Percentiles rank a stretch among this genome's conserved stretches.
phyloP scores from a whole-genome alignment of 179 eudicot species.

The Silene coronaria region DNA sequence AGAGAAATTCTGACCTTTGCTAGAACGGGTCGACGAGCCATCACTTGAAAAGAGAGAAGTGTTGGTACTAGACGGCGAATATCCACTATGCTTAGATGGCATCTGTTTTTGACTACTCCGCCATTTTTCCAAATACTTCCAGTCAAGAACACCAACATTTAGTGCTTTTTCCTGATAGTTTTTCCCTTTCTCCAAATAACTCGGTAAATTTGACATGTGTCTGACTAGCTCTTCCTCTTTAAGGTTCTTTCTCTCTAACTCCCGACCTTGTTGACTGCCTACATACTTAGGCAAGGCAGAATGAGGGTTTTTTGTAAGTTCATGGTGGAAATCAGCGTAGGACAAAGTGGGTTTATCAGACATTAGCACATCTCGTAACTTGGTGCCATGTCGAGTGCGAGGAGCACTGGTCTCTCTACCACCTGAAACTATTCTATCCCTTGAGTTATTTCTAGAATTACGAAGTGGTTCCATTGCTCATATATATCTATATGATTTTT shows the following conservation, averaged over 20 bases:
- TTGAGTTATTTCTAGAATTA: constrained; percentile 22
- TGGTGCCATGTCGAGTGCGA: constrained; percentile 37
- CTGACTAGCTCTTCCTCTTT: constrained; percentile 70
- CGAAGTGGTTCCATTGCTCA: constrained; percentile 26
- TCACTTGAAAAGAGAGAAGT: constrained; percentile 54
- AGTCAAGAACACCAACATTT: constrained; percentile 82
- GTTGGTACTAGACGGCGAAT: constrained; percentile 52
- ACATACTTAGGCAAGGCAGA: constrained; percentile 28
- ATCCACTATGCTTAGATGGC: constrained; percentile 27
- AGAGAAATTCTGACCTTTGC: constrained; percentile 45
- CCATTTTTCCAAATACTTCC: constrained; percentile 76
- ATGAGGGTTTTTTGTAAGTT: constrained; percentile 32
- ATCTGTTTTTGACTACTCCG: constrained; percentile 33
- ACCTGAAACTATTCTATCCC: constrained; percentile 22
- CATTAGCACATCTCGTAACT: constrained; percentile 49
- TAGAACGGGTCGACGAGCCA: constrained; percentile 47
- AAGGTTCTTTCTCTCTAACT: constrained; percentile 24
- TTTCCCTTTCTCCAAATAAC: constrained; percentile 65
- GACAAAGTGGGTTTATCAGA: constrained; percentile 38
- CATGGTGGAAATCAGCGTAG: constrained; percentile 48
- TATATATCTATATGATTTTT: constrained; percentile 3
- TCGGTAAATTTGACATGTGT: constrained; percentile 79
- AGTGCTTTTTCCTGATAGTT: constrained; percentile 56
- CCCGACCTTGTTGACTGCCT: constrained; percentile 33
- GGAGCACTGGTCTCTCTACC: constrained; percentile 29